These are phyloP conservation scores for Podosphaera xanthii DNA, from an alignment of 2,329 filamentous ascomycete species.

Conservation along the genomic window DNA sequence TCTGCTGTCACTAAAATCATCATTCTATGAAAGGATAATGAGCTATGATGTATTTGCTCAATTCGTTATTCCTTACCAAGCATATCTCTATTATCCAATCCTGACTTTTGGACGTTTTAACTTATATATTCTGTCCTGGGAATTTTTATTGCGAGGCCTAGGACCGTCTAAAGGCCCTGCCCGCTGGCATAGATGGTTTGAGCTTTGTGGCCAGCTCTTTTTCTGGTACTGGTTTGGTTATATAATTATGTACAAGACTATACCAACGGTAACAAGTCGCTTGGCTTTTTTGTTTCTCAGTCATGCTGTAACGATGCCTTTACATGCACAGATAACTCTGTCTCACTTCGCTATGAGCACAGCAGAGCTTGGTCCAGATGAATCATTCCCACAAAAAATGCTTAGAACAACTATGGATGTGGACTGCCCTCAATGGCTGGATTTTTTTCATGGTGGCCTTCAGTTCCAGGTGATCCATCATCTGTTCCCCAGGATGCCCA, in stretches of 20 bases:
- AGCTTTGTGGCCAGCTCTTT: slow-evolving; percentile 50
- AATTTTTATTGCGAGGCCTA: slow-evolving; percentile 46
- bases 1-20: slow-evolving; percentile 47
- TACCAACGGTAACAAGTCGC: slow-evolving; percentile 46
- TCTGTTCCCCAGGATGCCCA: slow-evolving; percentile 59
- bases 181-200: slow-evolving; percentile 67
- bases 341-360: slow-evolving; percentile 92
- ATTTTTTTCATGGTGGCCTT: slow-evolving; percentile 71
- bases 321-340: slow-evolving; percentile 77
- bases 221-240: slow-evolving; percentile 85
- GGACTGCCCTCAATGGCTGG: slow-evolving; percentile 68
- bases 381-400: slow-evolving; percentile 81
- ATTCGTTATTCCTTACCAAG: slow-evolving; percentile 47
- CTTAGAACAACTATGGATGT: slow-evolving; percentile 86
- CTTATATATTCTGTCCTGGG: slow-evolving; percentile 62
- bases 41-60: slow-evolving; percentile 53
- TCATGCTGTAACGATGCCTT: slow-evolving; percentile 56
- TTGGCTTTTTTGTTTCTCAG: slow-evolving; percentile 58
- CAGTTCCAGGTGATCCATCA: slow-evolving; percentile 85
- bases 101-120: slow-evolving; percentile 71
- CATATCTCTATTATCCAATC: slow-evolving; percentile 65
- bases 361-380: slow-evolving; percentile 56
- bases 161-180: slow-evolving; percentile 54
- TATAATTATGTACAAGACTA: slow-evolving; percentile 46
- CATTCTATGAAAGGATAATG: slow-evolving; percentile 68